Evolutionary conservation across 2,329 filamentous ascomycete genomes (phyloP).

Genomic region (Pseudocercospora ulei): DNA sequence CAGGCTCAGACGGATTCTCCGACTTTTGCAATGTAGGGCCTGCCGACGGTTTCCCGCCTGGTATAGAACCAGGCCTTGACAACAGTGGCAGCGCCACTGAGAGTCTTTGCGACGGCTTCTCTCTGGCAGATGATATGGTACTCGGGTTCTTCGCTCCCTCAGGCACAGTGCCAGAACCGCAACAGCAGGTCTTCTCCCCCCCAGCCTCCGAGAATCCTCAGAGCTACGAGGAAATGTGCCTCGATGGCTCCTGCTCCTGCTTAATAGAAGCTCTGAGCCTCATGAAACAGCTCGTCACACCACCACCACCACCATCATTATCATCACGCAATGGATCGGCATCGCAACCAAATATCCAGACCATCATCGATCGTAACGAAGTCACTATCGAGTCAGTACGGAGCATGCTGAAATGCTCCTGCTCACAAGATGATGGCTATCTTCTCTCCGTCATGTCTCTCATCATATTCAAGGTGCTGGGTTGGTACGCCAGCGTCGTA

Average conservation of each 20-base stretch:
- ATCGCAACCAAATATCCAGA: slow-evolving; percentile 4
- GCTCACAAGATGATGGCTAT: slow-evolving; percentile 6
- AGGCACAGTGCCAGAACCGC: neutral
- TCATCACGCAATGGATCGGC: neutral
- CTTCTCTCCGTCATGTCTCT: slow-evolving; percentile 4
- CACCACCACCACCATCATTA: no score
- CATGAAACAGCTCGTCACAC: slow-evolving; percentile 6
- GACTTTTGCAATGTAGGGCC: slow-evolving; percentile 4
- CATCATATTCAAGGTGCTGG: slow-evolving; percentile 5
- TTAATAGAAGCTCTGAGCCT: slow-evolving; percentile 2
- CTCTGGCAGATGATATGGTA: slow-evolving; percentile 2
- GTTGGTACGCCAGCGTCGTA: slow-evolving; percentile 6
- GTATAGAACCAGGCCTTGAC: slow-evolving; percentile 1
- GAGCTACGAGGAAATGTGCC: slow-evolving; percentile 2
- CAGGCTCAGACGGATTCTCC: neutral
- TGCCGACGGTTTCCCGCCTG: neutral
- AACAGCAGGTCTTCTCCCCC: neutral
- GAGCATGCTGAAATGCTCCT: slow-evolving; percentile 7
- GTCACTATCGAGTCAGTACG: slow-evolving; percentile 6
- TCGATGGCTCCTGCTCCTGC: slow-evolving; percentile 3
- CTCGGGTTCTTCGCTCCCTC: slow-evolving; percentile 1
- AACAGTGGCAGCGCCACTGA: slow-evolving; percentile 4
- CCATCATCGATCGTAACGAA: slow-evolving; percentile 6
- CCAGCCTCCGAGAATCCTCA: slow-evolving; percentile 1
- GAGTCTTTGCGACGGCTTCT: slow-evolving; percentile 4